Base-by-base conservation (phyloP, 2,329 filamentous ascomycete species). In the Juglanconis sp. region DNA sequence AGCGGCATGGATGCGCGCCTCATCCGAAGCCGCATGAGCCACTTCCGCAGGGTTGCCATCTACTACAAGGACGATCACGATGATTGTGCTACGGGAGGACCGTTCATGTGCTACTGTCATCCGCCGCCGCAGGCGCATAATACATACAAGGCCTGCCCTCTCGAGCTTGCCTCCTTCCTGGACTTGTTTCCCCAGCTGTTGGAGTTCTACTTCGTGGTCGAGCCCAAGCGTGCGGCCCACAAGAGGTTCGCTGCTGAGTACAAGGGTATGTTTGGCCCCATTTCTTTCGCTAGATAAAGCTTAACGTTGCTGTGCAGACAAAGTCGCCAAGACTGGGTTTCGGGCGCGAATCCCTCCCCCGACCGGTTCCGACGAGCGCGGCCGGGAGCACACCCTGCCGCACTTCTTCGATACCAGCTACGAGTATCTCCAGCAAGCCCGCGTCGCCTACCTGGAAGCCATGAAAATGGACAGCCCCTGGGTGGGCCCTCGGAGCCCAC, bases 121-220 rank as follows among this genome's bases (percentile, higher is more conserved):
- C 6, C 9, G 9, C 4, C n/a, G 8, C 3, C 5, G 3, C 8
- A 5, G 5, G 15, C 49, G 24, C 36, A 61, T 13, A n/a, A 47
- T 5, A 0, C 3, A 1, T 60, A 44, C 56, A 64, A 53, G 15
- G 53, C 65, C 32, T 71, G 71, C 49, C 65, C 65, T 1, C 3
- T 36, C 4, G 64, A 61, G 56, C 55, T 70, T 13, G 62, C 47
- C 4, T 40, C 60, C 10, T 68, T 71, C 13, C 7, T 73, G 4
- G 60, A 66, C 6, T 58, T 61, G n/a, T 73, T 75, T 38, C 38
- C 55, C 0, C 49, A 68, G 24, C 56, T 76, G 0, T 53, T 70
- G 51, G 46, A 59, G 5, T 65, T 75, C 38, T 74, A 71, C 60
- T 55, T 76, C 47, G 61, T 74, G 7, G 34, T 67, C 10, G 63